Evolutionary conservation across 108 stramenopile species (phyloP), one percentile per base, ranked within the genome.

Genomic region (Licmophora abbreviata): DNA sequence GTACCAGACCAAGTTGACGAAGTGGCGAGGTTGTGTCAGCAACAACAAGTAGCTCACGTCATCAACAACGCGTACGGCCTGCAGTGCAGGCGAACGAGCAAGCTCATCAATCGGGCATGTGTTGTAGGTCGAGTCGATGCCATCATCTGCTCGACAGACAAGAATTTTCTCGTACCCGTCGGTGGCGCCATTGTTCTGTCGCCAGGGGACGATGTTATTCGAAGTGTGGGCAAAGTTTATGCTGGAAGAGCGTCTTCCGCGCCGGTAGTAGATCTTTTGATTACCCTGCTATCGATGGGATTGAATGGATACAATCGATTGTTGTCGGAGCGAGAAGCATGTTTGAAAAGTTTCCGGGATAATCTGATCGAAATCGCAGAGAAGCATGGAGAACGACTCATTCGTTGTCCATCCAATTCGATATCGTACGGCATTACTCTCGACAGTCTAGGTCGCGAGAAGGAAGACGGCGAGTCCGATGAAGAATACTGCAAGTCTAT

Each of bases 41-140:
- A 67, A 27, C 46, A 54, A 0, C 63, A 71, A 17, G 68, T 98
- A 17, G 53, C 74, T 18, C 99, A 99, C 60, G 71, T 99, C 32
- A 83, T 99, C 50, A 99, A 99, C 66, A 95, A 98, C 69, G 99
- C 99, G 40, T 99, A 98, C 61, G 99, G 99, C 29, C 66, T 97
- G 17, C 97, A 98, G 68, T 97, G 96, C 47, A 36, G 60, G 17
- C 40, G 52, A 14, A 88, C 83, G 0, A 61, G 72, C 71, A 83
- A 88, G 56, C 73, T 84, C 0, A 65, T 90, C 33, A 84, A 84
- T 57, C 75, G 92, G 41, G 90, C 90, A 10, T 88, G 81, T 42
- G 73, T 72, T 1, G 71, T 95, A n/a, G 94, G 94, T 7, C 73
- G 91, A 18, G 98, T 99, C 1, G 98, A 99, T 77, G 91, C 92